Conservation (phyloP, 164 flowering plant species). For the Umbellularia californica region DNA sequence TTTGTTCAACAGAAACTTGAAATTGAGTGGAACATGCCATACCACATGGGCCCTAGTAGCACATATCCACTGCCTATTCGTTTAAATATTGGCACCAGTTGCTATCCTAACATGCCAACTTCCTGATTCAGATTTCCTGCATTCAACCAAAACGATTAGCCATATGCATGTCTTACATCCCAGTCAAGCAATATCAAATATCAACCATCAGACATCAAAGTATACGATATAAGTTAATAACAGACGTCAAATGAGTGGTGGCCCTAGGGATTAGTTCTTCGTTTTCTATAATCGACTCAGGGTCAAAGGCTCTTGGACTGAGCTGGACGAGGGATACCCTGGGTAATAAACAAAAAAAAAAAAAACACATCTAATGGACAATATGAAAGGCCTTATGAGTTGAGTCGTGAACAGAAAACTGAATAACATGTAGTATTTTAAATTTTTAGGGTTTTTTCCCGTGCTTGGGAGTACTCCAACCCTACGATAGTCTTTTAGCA, state of each 20-base stretch:
- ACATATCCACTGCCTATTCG: constrained; percentile 79
- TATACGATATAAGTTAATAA: no score
- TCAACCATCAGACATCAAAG: background rate
- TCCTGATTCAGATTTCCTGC: constrained; percentile 85
- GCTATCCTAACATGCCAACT: constrained; percentile 81
- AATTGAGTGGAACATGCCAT: background rate
- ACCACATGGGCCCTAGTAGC: constrained; percentile 33
- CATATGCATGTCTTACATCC: background rate
- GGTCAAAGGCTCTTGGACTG: background rate
- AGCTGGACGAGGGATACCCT: no score
- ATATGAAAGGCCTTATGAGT: no score
- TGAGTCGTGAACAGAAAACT: no score
- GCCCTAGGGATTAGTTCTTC: no score
- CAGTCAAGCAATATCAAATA: background rate
- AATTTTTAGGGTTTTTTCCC: no score
- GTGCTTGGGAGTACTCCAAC: no score
- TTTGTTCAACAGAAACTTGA: background rate
- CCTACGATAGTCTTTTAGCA: no score
- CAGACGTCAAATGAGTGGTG: background rate
- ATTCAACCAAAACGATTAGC: constrained; percentile 8
- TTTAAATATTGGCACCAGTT: constrained; percentile 48
- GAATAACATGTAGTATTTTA: no score
- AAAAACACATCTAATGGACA: no score
- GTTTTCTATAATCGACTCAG: no score
- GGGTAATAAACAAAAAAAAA: no score